Evolutionary conservation across 1,284 basidiomycete genomes (phyloP), one percentile per base, ranked within the genome.

Genomic region (Fomitiporia mediterranea): DNA sequence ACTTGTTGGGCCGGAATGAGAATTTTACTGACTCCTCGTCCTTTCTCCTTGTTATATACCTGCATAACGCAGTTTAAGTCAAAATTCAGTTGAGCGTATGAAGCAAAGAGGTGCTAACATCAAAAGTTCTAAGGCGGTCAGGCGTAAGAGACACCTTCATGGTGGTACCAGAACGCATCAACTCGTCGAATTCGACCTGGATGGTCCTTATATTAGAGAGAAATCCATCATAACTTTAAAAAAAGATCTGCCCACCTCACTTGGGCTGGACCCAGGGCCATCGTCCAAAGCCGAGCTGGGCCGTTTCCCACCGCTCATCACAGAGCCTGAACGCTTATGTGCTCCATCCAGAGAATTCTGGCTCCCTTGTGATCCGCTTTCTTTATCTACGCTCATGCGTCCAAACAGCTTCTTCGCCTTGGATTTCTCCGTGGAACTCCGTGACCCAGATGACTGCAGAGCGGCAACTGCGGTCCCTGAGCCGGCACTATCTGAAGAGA

Each of bases 91-190:
- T n/a, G n/a, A n/a, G n/a, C n/a, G n/a, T 3, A 35, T 5, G 38
- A 39, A 67, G 69, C 70, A 68, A 64, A 64, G 59, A 60, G 60
- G 67, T 60, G 28, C 73, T 69, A 71, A 94, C 94, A 78, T 95
- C 92, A 80, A 94, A 94, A 38, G 84, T 90, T 69, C 85, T 89
- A 55, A 97, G 75, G 52, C 94, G 79, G 73, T 95, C 89, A 56
- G 95, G 95, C 27, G 95, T 98, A 59, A 98, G 78, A 48, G 93
- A 96, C 64, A 98, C 87, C 69, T 94, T 96, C 86, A 95, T 90
- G 7, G 94, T 96, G 54, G 87, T 78, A 55, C 86, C 84, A 58
- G 89, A 92, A 53, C 83, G 82, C 81, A 97, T 86, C 68, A 96
- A 75, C 68, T 91, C 84, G 71, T 97, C 94, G 69, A 97, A 97